Evolutionary conservation across 371 early-diverging fungal species (phyloP), one percentile per base, ranked within the genome.

Genomic region (Cladochytrium tenue): DNA sequence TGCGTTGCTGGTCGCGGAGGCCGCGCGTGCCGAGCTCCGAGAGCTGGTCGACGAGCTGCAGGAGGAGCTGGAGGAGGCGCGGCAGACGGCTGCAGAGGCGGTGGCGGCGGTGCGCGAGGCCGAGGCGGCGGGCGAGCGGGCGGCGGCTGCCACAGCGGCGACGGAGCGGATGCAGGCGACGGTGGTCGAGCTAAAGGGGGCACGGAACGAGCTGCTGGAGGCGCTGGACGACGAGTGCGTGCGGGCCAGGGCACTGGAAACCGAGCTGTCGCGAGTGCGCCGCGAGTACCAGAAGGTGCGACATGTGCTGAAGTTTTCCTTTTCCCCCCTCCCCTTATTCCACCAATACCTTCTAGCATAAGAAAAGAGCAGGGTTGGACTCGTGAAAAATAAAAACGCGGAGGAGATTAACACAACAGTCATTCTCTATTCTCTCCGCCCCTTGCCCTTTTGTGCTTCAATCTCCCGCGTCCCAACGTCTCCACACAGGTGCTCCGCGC

Each of bases 121-220:
- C 43, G 43, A 7, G 13, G 43, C 13, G 43, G 20, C 43, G 13
- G 13, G 43, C n/a, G 43, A 43, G 43, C 43, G 20, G 43, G 43
- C 7, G 13, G 20, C 13, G 43, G 43, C 43, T 20, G 27, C 60
- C 36, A 32, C 59, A 36, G 63, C 55, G 28, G 71, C 68, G 43
- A 34, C 76, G 20, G 72, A 73, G 26, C 58, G 74, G 43, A 58
- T 79, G 74, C 79, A 76, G 64, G 51, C 61, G 13, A 70, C 70
- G 58, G 51, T 77, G 15, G 58, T 77, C 53, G 70, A 74, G 10
- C 63, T 80, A 53, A 75, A 77, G 57, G 72, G 68, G 25, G 58
- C 71, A 28, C 67, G 68, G 66, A 76, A 67, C 26, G 74, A 74
- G 53, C 53, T 75, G 62, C 30, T 75, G 43, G 76, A 76, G 34